These are phyloP conservation scores for Pseudogymnoascus sp. DNA, from an alignment of 2,329 filamentous ascomycete species.

Conservation along the genomic window DNA sequence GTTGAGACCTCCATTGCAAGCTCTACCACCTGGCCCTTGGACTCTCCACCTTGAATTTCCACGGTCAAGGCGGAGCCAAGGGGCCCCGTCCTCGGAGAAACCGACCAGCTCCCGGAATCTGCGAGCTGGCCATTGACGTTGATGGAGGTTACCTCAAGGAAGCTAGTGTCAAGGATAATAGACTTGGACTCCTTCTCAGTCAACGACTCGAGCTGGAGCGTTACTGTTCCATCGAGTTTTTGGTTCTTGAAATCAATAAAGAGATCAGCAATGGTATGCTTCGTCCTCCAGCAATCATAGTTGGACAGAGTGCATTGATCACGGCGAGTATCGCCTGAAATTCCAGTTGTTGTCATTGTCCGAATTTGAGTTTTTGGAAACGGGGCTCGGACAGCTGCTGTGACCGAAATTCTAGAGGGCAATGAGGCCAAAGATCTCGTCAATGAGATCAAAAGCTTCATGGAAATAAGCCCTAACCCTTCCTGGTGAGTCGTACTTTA, in stretches of 20 bases:
- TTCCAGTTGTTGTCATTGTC: background rate
- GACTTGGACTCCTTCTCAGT: constrained; percentile 65
- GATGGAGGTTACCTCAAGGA: constrained; percentile 64
- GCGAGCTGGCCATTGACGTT: constrained; percentile 50
- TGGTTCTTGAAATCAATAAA: constrained; percentile 77
- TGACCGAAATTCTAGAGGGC: background rate
- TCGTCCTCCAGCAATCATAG: constrained; percentile 79
- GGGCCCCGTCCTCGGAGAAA: constrained; percentile 56
- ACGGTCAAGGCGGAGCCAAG: constrained; percentile 66
- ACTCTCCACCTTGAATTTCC: constrained; percentile 44
- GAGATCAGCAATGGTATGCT: constrained; percentile 74
- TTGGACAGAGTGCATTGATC: constrained; percentile 91
- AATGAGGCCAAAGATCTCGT: constrained; percentile 5
- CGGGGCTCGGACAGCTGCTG: background rate
- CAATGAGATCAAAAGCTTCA: constrained; percentile 6
- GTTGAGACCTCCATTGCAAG: constrained; percentile 66
- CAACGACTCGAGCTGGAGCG: constrained; percentile 67
- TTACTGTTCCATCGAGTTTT: constrained; percentile 66
- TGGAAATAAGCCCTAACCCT: background rate
- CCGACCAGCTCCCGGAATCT: background rate
- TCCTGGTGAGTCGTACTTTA: background rate
- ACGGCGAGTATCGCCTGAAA: constrained; percentile 30
- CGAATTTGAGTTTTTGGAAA: constrained; percentile 2
- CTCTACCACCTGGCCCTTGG: constrained; percentile 44
- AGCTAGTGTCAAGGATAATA: constrained; percentile 82